Conservation (phyloP, 2,329 filamentous ascomycete genomes). For the Emericellopsis atlantica region DNA sequence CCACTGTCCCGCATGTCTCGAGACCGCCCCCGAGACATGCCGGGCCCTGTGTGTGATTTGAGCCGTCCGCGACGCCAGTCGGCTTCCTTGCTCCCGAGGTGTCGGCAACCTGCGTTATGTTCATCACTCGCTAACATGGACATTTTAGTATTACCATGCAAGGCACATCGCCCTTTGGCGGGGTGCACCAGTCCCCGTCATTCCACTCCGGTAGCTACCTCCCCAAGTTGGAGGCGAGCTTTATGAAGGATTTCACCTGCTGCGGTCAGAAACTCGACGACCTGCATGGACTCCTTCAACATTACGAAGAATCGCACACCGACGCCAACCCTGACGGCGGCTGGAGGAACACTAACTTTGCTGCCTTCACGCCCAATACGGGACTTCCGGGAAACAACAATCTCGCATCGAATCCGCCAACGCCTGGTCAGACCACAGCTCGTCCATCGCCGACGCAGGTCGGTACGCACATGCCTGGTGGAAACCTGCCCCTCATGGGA, state of each 20-base stretch:
- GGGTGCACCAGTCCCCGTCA: constrained; percentile 74
- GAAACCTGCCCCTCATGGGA: constrained; percentile 4
- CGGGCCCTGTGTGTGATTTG: no score
- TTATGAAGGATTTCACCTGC: constrained; percentile 95
- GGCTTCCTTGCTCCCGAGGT: background rate
- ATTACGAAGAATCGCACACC: constrained; percentile 93
- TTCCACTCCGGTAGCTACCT: constrained; percentile 95
- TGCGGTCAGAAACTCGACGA: constrained; percentile 83
- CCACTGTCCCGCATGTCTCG: no score
- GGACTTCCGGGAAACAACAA: no score
- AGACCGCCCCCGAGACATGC: no score
- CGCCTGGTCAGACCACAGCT: constrained; percentile 14
- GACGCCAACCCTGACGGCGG: constrained; percentile 40
- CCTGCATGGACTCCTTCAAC: constrained; percentile 86
- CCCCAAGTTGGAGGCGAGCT: constrained; percentile 91
- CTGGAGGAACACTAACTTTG: constrained; percentile 23
- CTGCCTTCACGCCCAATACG: constrained; percentile 20
- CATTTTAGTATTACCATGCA: constrained; percentile 75
- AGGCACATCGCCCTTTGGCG: constrained; percentile 71
- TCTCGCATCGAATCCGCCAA: constrained; percentile 9
- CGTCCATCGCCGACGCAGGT: constrained; percentile 15
- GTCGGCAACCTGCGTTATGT: background rate
- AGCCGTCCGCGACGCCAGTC: no score
- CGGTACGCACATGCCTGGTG: constrained; percentile 14
- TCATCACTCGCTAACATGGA: constrained; percentile 9